Evolutionary conservation across 164 flowering plant genomes (phyloP).

Genomic region (Tetracentron sinense): DNA sequence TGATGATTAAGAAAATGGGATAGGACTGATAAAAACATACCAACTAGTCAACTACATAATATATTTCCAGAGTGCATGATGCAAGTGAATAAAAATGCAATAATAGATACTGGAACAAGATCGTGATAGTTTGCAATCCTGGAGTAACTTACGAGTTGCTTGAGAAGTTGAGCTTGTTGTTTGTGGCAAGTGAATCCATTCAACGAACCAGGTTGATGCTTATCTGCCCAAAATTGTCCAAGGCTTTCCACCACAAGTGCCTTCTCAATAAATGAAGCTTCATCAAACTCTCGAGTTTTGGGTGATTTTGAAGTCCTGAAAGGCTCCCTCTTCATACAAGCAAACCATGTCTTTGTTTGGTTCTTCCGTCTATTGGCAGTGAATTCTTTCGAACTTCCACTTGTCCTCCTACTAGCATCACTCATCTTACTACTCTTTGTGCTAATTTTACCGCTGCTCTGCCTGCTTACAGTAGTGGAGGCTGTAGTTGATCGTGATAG

Average conservation of each 20-base stretch:
- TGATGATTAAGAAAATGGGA: background rate
- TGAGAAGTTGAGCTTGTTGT: slow-evolving; percentile 62
- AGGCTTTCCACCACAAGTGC: slow-evolving; percentile 62
- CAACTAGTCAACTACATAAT: too few species aligned
- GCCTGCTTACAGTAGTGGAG: slow-evolving; percentile 35
- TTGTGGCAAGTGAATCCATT: slow-evolving; percentile 68
- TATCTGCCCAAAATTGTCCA: slow-evolving; percentile 72
- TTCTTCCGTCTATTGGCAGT: slow-evolving; percentile 43
- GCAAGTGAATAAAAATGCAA: background rate
- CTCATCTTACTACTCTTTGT: slow-evolving; percentile 36
- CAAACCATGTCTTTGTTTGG: slow-evolving; percentile 49
- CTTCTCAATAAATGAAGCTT: slow-evolving; percentile 56
- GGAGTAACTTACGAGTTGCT: slow-evolving; percentile 44
- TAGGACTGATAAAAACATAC: too few species aligned
- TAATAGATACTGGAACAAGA: background rate
- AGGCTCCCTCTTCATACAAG: slow-evolving; percentile 49
- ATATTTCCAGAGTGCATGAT: too few species aligned
- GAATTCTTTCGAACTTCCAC: slow-evolving; percentile 38
- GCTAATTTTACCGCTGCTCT: slow-evolving; percentile 29
- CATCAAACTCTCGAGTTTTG: slow-evolving; percentile 42
- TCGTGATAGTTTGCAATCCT: background rate
- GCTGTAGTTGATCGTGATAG: slow-evolving; percentile 25
- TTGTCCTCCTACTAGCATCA: slow-evolving; percentile 36
- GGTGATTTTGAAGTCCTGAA: slow-evolving; percentile 55
- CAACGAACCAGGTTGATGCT: slow-evolving; percentile 57